These are phyloP conservation scores for Penicillium sp. DNA, from an alignment of 2,329 filamentous ascomycete genomes.

Conservation along the genomic window DNA sequence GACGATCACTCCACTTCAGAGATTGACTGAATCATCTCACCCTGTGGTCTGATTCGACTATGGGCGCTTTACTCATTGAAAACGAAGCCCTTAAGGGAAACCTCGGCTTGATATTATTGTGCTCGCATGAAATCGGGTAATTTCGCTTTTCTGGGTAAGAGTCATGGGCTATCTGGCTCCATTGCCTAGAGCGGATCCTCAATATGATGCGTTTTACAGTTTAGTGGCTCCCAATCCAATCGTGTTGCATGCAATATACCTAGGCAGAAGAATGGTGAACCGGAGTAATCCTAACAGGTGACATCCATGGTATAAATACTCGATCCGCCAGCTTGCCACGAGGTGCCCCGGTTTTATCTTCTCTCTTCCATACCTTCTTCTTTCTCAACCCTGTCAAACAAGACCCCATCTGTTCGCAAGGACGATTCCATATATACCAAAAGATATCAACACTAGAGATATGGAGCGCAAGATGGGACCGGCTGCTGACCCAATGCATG, in stretches of 20 bases:
- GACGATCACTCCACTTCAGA: constrained; percentile 6
- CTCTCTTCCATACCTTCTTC: background rate
- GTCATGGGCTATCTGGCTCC: background rate
- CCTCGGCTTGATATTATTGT: constrained; percentile 3
- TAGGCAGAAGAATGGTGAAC: background rate
- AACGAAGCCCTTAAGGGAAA: background rate
- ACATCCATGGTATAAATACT: constrained; percentile 15
- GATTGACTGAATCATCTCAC: background rate
- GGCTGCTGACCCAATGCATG: constrained; percentile 48
- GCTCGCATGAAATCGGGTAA: constrained; percentile 7
- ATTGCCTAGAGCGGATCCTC: background rate
- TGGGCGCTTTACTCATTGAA: background rate
- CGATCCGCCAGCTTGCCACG: constrained; percentile 13
- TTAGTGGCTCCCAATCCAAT: background rate
- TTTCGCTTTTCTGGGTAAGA: constrained; percentile 8
- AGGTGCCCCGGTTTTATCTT: constrained; percentile 13
- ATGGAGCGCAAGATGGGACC: constrained; percentile 20
- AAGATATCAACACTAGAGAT: background rate
- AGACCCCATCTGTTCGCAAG: background rate
- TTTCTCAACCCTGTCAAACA: background rate
- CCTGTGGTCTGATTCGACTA: constrained; percentile 17
- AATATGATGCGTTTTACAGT: background rate
- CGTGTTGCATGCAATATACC: background rate
- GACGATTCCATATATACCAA: background rate
- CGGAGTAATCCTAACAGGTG: background rate